A percentile compares a stretch with the other conserved stretches of the same genome.
Evolutionary conservation across 176 grass and related monocot genomes (phyloP).

Genomic region (Raddia distichophylla): DNA sequence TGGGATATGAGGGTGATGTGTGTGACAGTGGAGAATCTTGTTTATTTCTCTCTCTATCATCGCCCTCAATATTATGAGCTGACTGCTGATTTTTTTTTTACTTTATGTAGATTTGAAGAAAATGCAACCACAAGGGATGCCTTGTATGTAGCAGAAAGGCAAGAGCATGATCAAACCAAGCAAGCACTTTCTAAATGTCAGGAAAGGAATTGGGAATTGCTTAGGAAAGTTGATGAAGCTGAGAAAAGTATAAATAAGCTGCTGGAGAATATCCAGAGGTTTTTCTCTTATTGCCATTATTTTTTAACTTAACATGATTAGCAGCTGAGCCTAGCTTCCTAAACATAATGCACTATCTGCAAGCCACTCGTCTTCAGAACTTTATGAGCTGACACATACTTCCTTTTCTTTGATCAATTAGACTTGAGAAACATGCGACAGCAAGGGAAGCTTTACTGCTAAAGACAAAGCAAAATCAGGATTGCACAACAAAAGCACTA

Average conservation of each 20-base stretch:
- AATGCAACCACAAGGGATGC: constrained; percentile 57
- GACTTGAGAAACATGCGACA: constrained; percentile 70
- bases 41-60: constrained; percentile 15
- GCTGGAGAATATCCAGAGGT: constrained; percentile 65
- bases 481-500: constrained; percentile 43
- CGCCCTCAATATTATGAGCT: constrained; percentile 11
- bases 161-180: constrained; percentile 68
- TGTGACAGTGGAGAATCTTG: not conserved
- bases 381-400: constrained; percentile 40
- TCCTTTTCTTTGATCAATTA: constrained; percentile 44
- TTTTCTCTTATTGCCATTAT: constrained; percentile 23
- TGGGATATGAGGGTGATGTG: constrained; percentile 8
- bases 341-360: constrained; percentile 14
- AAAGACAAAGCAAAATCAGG: constrained; percentile 54
- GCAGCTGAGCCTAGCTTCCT: constrained; percentile 21
- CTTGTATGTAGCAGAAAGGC: constrained; percentile 60
- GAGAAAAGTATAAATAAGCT: constrained; percentile 65
- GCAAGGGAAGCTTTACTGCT: constrained; percentile 58
- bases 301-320: constrained; percentile 28
- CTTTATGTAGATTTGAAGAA: constrained; percentile 74
- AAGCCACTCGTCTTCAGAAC: constrained; percentile 22
- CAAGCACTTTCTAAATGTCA: constrained; percentile 55
- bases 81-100: constrained; percentile 10
- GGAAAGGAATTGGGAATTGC: constrained; percentile 60
- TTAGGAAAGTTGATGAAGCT: constrained; percentile 55